Evolutionary conservation across 331 rosid genomes (phyloP).

Genomic region (Stylosanthes scabra): DNA sequence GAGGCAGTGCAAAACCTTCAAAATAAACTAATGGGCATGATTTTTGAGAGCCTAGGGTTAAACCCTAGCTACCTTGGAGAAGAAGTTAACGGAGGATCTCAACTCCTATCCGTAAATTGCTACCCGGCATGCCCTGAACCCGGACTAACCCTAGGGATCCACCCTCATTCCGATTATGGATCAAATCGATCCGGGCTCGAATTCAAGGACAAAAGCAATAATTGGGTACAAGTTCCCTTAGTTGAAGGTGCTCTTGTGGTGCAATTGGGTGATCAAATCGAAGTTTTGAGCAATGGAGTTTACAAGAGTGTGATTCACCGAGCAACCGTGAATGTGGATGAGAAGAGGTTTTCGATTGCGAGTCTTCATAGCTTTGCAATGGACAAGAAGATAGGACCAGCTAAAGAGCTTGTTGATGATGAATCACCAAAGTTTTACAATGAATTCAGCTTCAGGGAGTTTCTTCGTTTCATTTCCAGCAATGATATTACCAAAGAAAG

Average conservation of each 20-base stretch:
- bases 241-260: conserved; percentile 42
- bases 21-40: conserved; percentile 16
- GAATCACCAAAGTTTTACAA: conserved; percentile 16
- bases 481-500: conserved; percentile 39
- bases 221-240: conserved; percentile 35
- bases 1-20: conserved; percentile 26
- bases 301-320: conserved; percentile 43
- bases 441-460: conserved; percentile 40
- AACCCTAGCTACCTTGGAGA: conserved; percentile 14
- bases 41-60: conserved; percentile 33
- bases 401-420: conserved; percentile 34
- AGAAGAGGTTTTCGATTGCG: conserved; percentile 39
- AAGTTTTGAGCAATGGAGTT: conserved; percentile 38
- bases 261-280: conserved; percentile 44
- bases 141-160: conserved; percentile 43
- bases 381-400: conserved; percentile 37
- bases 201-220: conserved; percentile 28
- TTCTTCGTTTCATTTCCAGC: conserved; percentile 32
- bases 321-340: conserved; percentile 27
- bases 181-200: conserved; percentile 43
- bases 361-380: conserved; percentile 41
- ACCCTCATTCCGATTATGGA: conserved; percentile 39
- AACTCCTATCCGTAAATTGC: conserved; percentile 40
- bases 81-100: conserved; percentile 35
- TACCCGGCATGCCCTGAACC: conserved; percentile 48